Evolutionary conservation across 2,329 filamentous ascomycete species (phyloP).

Genomic region (Phaeosphaeria sp.): DNA sequence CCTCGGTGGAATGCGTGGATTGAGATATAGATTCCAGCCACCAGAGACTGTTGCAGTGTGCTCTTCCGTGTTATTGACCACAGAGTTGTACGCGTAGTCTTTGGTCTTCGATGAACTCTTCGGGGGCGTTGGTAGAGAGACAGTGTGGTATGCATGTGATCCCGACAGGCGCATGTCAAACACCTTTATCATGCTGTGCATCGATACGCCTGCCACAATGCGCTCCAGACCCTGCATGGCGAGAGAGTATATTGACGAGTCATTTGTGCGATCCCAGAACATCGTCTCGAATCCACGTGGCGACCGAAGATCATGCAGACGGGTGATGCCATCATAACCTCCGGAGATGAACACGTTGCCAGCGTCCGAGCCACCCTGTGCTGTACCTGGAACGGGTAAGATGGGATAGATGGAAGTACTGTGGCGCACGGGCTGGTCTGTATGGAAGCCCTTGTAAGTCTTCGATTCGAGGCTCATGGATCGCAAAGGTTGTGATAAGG

Average conservation of each 20-base stretch:
- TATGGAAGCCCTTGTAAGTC: slow-evolving; percentile 33
- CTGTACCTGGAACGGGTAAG: slow-evolving; percentile 46
- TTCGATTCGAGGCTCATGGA: slow-evolving; percentile 45
- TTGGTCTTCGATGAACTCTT: background rate
- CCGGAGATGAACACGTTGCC: slow-evolving; percentile 66
- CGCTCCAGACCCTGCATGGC: slow-evolving; percentile 63
- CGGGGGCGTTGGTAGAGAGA: slow-evolving; percentile 23
- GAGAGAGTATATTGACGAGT: slow-evolving; percentile 65
- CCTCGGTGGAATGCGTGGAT: slow-evolving; percentile 37
- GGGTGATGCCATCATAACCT: slow-evolving; percentile 63
- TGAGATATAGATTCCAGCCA: slow-evolving; percentile 58
- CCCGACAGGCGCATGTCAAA: slow-evolving; percentile 66
- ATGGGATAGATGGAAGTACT: slow-evolving; percentile 55
- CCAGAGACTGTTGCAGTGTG: slow-evolving; percentile 16
- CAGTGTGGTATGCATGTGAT: slow-evolving; percentile 47
- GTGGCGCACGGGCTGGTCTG: slow-evolving; percentile 5
- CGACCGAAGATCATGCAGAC: slow-evolving; percentile 68
- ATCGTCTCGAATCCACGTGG: slow-evolving; percentile 54
- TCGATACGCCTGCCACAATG: slow-evolving; percentile 63
- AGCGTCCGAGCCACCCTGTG: slow-evolving; percentile 39
- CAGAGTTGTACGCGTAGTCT: slow-evolving; percentile 22
- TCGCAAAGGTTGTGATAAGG: slow-evolving; percentile 49
- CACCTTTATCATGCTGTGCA: slow-evolving; percentile 66
- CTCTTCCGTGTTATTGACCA: slow-evolving; percentile 13
- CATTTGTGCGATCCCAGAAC: slow-evolving; percentile 64